Base-by-base conservation (phyloP, 2,329 filamentous ascomycete species). In the Teratosphaeria gauchensis region DNA sequence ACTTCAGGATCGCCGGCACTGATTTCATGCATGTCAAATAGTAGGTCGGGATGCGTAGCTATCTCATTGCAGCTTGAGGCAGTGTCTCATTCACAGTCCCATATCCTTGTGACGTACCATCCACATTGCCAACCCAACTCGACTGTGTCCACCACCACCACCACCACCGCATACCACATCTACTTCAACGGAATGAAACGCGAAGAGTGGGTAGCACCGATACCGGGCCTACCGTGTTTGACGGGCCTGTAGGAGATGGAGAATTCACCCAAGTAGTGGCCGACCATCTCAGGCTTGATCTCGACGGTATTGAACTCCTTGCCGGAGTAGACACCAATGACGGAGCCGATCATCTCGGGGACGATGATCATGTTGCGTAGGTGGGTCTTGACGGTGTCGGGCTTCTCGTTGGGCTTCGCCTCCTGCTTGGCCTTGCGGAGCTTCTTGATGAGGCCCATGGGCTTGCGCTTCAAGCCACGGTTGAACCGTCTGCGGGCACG, bases 251-350 rank as follows among this genome's bases (percentile, higher is more conserved):
- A 99, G 83, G 92, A 94, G 84, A 99, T 99, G 71, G 92, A 96
- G 86, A 99, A 99, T 83, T 99, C 94, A 75, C 84, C 94, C 70
- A 99, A 85, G 85, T 96, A 96, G 85, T 97, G 92, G 78, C 94
- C 94, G 80, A 99, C 94, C 94, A 99, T 99, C 86, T 99, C 94
- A 73, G 94, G 94, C 88, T 96, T 96, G 84, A 99, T 94, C 82
- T 99, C 94, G 73, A 99, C 92, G 86, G 96, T 92, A 88, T 99
- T 99, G 89, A 99, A 99, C 82, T 97, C 92, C 88, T 99, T 99
- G 77, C 94, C 94, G 70, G 90, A 96, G 89, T 99, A 99, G 84
- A 99, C 94, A 78, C 92, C 94, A 74, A 99, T 89, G 74, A 99
- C 92, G 80, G 84, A 89, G 74, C 94, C 94, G 77, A 99, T 99